Conservation (phyloP, 2,329 filamentous ascomycete species). For the Penicillium sp. region DNA sequence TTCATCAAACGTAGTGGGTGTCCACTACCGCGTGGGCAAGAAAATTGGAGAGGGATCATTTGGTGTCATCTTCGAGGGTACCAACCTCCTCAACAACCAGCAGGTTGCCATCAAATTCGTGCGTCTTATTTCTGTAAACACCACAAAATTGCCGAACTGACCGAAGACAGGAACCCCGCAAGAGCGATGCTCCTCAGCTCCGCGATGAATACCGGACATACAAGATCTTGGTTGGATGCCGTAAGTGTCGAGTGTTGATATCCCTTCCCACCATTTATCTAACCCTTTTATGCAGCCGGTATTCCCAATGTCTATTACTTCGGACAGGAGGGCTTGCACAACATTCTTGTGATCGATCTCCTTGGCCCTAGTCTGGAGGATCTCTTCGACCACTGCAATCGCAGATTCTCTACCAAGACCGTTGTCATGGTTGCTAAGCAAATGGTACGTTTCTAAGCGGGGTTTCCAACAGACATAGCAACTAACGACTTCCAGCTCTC, state of each 20-base stretch:
- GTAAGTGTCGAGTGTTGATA: constrained; percentile 61
- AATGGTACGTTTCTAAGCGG: constrained; percentile 65
- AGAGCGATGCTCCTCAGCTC: constrained; percentile 96
- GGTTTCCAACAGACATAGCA: not conserved
- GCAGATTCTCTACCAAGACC: constrained; percentile 94
- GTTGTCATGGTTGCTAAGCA: constrained; percentile 99
- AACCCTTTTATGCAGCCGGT: constrained; percentile 64
- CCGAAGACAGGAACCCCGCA: constrained; percentile 79
- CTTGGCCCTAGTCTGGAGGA: constrained; percentile 94
- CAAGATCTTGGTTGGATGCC: constrained; percentile 98
- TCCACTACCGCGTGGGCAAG: constrained; percentile 98
- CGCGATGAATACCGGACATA: constrained; percentile 99
- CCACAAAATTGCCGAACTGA: constrained; percentile 19
- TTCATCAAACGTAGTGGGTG: constrained; percentile 95
- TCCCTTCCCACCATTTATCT: constrained; percentile 25
- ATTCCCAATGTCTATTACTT: constrained; percentile 99
- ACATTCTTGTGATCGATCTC: constrained; percentile 96
- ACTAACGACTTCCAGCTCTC: constrained; percentile 62
- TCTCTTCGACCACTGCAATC: constrained; percentile 94
- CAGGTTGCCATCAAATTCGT: constrained; percentile 99
- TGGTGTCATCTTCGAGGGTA: constrained; percentile 98
- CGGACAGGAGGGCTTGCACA: constrained; percentile 96
- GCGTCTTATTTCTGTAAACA: constrained; percentile 43
- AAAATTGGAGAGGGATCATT: constrained; percentile 99
- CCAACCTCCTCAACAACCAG: constrained; percentile 97